Evolutionary conservation across 805 yeast genomes (phyloP), one percentile per base, ranked within the genome.

Genomic region (Alloascoidea hylecoeti): DNA sequence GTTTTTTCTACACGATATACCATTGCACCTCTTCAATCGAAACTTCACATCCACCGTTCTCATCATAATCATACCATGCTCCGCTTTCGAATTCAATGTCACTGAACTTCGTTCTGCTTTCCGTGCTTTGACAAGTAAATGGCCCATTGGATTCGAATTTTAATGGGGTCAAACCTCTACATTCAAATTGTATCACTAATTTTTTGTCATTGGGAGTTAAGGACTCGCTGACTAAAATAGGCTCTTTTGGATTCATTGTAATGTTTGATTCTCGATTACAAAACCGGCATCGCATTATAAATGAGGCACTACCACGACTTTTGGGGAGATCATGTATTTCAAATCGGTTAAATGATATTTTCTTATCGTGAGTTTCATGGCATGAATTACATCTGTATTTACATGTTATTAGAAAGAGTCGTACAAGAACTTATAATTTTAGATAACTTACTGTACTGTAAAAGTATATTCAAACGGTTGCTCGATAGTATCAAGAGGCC

Each of bases 61-160:
- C 97, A 54, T 92, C 97, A 52, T 88, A 92, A 49, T 92, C 98
- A 52, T 78, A 92, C 88, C 95, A 88, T 52, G 92, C 97, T 38
- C 72, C 75, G 17, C 83, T 95, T 28, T 65, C 70, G 18, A 86
- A 60, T 40, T 80, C 92, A 17, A 85, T 69, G 18, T 80, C 83
- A 4, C 51, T 50, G 49, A 81, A 83, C 38, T 52, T 56, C 5
- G 79, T 63, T 9, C 59, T 55, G 2, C 71, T 53, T 12, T 70
- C 75, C 4, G 58, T 63, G 9, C 82, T 81, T 33, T 51, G 58
- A 39, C 80, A 75, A 18, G 52, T 47, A 52, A 80, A 80, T 34
- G 53, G 56, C 0, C 89, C 92, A 28, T 48, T 69, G 2, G 94
- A 82, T 14, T 72, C 55, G 46, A 85, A 86, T 40, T 72, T 72